These are phyloP conservation scores for Moniliophthora roreri DNA, from an alignment of 1,284 basidiomycete genomes.

Conservation along the genomic window DNA sequence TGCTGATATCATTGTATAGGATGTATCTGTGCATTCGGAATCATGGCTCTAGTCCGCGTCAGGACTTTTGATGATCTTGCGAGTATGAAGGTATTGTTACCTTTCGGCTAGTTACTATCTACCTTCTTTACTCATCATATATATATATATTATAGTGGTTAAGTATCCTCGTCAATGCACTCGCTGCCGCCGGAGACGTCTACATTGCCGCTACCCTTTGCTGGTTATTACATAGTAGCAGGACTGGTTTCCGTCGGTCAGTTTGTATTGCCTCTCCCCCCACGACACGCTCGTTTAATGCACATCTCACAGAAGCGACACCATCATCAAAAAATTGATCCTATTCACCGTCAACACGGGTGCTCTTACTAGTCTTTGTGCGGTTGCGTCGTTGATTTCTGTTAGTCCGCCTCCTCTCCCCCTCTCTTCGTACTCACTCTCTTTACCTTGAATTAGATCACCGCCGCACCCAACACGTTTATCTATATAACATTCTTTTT, in stretches of 20 bases:
- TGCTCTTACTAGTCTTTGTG: slow-evolving; percentile 32
- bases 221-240: slow-evolving; percentile 37
- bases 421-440: not conserved
- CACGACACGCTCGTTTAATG: not conserved
- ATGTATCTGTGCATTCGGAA: slow-evolving; percentile 18
- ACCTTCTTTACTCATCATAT: not conserved
- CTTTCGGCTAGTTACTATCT: not conserved
- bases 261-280: not conserved
- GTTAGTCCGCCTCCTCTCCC: slow-evolving; percentile 30
- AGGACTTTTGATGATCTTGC: slow-evolving; percentile 7
- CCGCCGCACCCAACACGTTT: slow-evolving; percentile 36
- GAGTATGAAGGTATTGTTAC: slow-evolving; percentile 5
- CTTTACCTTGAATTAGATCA: slow-evolving; percentile 29
- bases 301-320: slow-evolving; percentile 38
- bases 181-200: slow-evolving; percentile 41
- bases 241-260: slow-evolving; percentile 43
- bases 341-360: slow-evolving; percentile 51
- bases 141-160: slow-evolving; percentile 24
- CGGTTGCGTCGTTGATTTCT: slow-evolving; percentile 42
- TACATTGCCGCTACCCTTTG: slow-evolving; percentile 42
- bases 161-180: slow-evolving; percentile 43
- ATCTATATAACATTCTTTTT: slow-evolving; percentile 53
- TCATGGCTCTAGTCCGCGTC: slow-evolving; percentile 17
- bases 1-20: slow-evolving; percentile 20
- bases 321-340: slow-evolving; percentile 46